Conservation (phyloP, 192 early-diverging fungal genomes). For the Pilaira anomala region DNA sequence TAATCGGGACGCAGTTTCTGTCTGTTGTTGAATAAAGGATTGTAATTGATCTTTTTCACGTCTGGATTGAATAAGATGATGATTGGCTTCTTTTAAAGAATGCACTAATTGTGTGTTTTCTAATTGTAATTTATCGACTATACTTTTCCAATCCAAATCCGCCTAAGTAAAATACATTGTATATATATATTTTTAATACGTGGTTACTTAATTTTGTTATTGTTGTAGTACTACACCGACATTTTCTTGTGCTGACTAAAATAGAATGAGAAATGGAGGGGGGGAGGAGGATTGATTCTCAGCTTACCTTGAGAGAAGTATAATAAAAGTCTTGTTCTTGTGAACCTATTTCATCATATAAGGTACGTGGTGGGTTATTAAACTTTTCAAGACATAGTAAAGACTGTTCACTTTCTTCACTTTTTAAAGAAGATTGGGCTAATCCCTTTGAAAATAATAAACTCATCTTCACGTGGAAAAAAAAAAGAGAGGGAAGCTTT, state of each 20-base stretch:
- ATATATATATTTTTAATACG: neutral
- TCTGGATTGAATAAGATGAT: constrained; percentile 5
- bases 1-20: constrained; percentile 4
- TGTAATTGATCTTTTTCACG: constrained; percentile 1
- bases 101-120: constrained; percentile 6
- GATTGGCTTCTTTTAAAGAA: constrained; percentile 4
- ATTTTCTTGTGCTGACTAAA: too few species aligned
- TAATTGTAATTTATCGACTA: neutral
- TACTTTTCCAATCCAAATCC: constrained; percentile 2
- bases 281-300: neutral
- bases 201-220: neutral
- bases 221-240: neutral
- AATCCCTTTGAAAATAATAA: neutral
- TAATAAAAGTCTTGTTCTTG: neutral
- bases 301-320: neutral
- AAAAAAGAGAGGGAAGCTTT: neutral
- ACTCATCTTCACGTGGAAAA: neutral
- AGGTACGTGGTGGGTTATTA: constrained; percentile 6
- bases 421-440: constrained; percentile 10
- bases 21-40: constrained; percentile 6
- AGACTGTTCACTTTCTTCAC: constrained; percentile 3
- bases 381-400: constrained; percentile 12
- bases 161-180: too few species aligned
- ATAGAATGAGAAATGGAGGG: neutral
- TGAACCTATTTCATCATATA: constrained; percentile 3